Base-by-base conservation (phyloP, 164 flowering plant genomes). In the Buxus sempervirens region DNA sequence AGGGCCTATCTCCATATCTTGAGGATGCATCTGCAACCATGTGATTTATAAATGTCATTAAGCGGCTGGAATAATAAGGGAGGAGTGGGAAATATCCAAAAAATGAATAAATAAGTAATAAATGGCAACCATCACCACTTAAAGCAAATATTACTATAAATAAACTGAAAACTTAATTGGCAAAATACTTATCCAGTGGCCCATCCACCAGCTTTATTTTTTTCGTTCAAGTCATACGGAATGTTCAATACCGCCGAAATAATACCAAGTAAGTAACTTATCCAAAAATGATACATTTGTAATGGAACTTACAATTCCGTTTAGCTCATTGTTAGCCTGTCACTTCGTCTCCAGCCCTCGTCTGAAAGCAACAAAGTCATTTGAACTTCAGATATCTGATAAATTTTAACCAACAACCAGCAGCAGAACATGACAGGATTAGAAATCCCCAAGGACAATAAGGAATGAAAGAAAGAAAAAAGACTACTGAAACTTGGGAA, bases 201-300 rank as follows among this genome's bases (percentile, higher is more conserved):
- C 73, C 86, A 85, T 22, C 90, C 93, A 57, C 85, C 89, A 67
- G 90, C 83, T 65, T 86, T 86, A 70, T 88, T 88, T 19, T 81
- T 82, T 16, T 41, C 62, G 58, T 75, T 78, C 71, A 88, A 59
- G 58, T 85, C 84, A 69, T 54, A 68, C 0, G 89, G 81, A 72
- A 88, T 83, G 63, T 85, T 56, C 0, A 84, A 85, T 15, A 82
- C 86, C n/a, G 90, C 85, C 73, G 83, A 88, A 62, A 85, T 85
- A 70, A 86, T 80, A 36, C 93, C 93, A 13, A 88, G 70, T 71
- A 87, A 74, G 51, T 45, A 45, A 45, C 51, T 15, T 10, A 45
- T 5, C 51, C 51, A 45, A 45, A 6, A 45, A 45, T 45, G 51
- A 45, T 45, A 10, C 1, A 45, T 45, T 45, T 45, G 16, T 15